These are phyloP conservation scores for Purpureocillium takamizusanense DNA, from an alignment of 2,329 filamentous ascomycete species.

Conservation along the genomic window DNA sequence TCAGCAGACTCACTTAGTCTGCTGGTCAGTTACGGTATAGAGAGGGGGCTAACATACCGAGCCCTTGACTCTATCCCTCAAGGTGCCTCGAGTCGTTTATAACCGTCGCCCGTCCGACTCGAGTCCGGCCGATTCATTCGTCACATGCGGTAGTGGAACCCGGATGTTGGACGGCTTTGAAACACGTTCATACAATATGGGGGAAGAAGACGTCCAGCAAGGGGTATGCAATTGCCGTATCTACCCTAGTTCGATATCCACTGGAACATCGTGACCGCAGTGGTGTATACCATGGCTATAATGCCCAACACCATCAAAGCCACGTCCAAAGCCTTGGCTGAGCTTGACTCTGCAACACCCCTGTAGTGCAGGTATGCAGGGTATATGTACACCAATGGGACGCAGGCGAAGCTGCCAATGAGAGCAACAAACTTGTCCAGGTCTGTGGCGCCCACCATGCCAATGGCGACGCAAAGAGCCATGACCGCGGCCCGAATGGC, in stretches of 20 bases:
- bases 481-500: slow-evolving; percentile 50
- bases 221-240: no score
- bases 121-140: no score
- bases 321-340: slow-evolving; percentile 50
- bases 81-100: no score
- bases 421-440: slow-evolving; percentile 67
- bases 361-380: slow-evolving; percentile 63
- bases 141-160: no score
- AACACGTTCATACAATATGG: no score
- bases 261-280: slow-evolving; percentile 43
- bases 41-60: no score
- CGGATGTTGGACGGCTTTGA: no score
- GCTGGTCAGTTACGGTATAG: no score
- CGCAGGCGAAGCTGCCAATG: slow-evolving; percentile 65
- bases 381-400: slow-evolving; percentile 70
- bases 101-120: no score
- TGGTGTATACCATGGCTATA: slow-evolving; percentile 64
- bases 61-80: no score
- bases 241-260: slow-evolving; percentile 16
- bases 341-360: slow-evolving; percentile 49
- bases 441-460: slow-evolving; percentile 57
- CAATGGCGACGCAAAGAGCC: slow-evolving; percentile 48
- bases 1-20: no score
- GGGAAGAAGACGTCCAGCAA: no score
- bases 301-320: slow-evolving; percentile 53